Base-by-base conservation (phyloP, 257 asterid species). In the Capsicum pubescens region DNA sequence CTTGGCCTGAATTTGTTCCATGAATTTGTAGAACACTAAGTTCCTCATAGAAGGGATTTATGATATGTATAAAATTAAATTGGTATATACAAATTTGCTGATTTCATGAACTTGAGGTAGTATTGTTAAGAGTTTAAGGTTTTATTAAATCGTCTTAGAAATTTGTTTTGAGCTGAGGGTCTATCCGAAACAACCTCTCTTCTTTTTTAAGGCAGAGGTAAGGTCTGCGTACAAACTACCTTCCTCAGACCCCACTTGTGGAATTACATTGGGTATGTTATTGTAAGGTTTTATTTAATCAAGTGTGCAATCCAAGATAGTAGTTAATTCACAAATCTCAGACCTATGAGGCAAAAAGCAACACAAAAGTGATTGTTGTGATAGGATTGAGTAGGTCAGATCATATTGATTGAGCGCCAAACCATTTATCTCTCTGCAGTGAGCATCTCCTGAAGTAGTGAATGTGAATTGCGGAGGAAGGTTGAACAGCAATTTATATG, bases 391-490 rank as follows among this genome's bases (percentile, higher is more conserved):
- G 42, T 46, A 72, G 3, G 58, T 46, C n/a, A 72, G 80, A 48
- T 48, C n/a, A 72, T 48, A 19, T 19, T 72, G 48, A 19, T 46
- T 72, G 59, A n/a, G 59, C 4, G 59, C 9, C 59, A 46, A 19
- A 72, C 17, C 44, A 57, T 44, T 44, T 17, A 44, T 70, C 19
- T 71, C 9, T 71, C 35, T 71, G 57, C 17, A 5, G 57, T 26
- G 32, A 71, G 17, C 58, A 71, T 71, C 79, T 46, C 35, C 39
- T 10, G 39, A 44, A 71, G n/a, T 71, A 44, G 79, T 12, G 93
- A 90, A 5, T 84, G 87, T 7, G 90, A 90, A 87, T n/a, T 46
- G 76, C 88, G 8, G 86, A 87, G 78, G 93, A 87, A 74, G 87
- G 71, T 76, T 86, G 93, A 54, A 48, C 10, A 71, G 17, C 35